Percentiles rank a stretch among this genome's conserved stretches.
These are phyloP conservation scores for Paragyromitra xinjiangensis DNA, from an alignment of 495 filamentous ascomycete genomes.

Conservation along the genomic window DNA sequence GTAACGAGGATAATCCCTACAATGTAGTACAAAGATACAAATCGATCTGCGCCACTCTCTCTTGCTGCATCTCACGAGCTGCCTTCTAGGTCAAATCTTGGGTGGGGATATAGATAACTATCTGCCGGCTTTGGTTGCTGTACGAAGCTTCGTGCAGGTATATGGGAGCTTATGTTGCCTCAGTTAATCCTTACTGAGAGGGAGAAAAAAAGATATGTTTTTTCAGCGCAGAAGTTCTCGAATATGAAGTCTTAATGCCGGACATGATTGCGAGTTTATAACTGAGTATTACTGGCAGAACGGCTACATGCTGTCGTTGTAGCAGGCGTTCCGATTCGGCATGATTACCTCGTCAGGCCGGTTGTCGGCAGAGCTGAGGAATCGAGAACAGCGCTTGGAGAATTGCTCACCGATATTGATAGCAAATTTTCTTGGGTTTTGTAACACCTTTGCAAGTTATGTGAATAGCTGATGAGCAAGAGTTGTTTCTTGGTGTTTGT, in stretches of 20 bases:
- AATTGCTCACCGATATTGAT: conserved; percentile 12
- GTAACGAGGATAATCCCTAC: conserved; percentile 26
- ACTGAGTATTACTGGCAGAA: conserved; percentile 22
- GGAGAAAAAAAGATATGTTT: not conserved
- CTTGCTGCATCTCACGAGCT: conserved; percentile 14
- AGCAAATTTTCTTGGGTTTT: not conserved
- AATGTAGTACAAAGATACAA: conserved; percentile 42
- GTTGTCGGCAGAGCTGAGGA: conserved; percentile 28
- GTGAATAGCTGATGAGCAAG: not conserved
- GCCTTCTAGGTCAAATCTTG: conserved; percentile 19
- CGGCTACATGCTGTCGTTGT: conserved; percentile 40
- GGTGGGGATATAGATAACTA: not conserved
- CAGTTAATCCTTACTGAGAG: not conserved
- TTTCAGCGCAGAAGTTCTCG: conserved; percentile 13
- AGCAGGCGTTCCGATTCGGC: conserved; percentile 19
- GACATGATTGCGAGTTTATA: conserved; percentile 14
- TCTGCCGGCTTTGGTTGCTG: conserved; percentile 20
- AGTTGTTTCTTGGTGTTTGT: conserved; percentile 27
- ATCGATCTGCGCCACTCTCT: conserved; percentile 33
- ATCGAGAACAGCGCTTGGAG: conserved; percentile 30
- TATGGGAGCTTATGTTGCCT: not conserved
- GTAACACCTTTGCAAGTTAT: not conserved
- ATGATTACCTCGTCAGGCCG: conserved; percentile 44
- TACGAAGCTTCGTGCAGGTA: not conserved
- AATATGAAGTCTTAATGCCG: conserved; percentile 5